phyloP scores from a whole-genome alignment of 2,329 filamentous ascomycete species.

The Fusarium ramigenum region DNA sequence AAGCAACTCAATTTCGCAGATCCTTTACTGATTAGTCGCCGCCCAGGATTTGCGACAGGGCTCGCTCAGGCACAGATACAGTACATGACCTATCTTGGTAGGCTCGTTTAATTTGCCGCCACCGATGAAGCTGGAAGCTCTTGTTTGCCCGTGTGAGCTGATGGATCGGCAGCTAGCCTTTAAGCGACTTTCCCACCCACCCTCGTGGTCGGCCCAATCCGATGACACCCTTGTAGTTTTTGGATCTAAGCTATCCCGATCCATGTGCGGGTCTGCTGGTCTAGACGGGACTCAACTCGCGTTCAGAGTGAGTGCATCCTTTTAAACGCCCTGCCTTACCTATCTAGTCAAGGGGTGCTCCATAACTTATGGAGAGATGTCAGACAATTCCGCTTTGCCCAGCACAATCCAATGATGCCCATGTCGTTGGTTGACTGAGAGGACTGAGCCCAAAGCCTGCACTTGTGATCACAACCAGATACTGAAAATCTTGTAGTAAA shows the following conservation, averaged over 20 bases:
- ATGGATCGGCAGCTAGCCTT: conserved; percentile 42
- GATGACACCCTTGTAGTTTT: conserved; percentile 37
- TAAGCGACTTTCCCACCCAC: conserved; percentile 33
- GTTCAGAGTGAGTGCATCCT: not conserved
- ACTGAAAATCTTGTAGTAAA: not conserved
- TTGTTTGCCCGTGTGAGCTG: conserved; percentile 33
- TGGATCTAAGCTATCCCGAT: conserved; percentile 41
- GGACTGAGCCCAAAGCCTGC: not conserved
- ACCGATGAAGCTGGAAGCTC: conserved; percentile 22
- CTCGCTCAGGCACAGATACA: conserved; percentile 18
- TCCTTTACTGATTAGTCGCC: conserved; percentile 1
- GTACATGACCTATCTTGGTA: not conserved
- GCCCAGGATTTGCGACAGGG: conserved; percentile 16
- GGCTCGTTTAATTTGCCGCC: conserved; percentile 21
- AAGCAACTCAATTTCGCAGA: conserved; percentile 20
- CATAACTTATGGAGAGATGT: not conserved
- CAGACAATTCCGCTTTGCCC: conserved; percentile 19
- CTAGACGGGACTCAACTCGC: conserved; percentile 1
- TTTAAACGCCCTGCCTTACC: not conserved
- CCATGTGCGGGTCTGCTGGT: conserved; percentile 39
- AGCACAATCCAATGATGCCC: conserved; percentile 6
- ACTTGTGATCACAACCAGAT: not conserved
- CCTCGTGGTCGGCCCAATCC: conserved; percentile 42
- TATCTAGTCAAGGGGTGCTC: not conserved
- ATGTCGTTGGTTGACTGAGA: not conserved